These are phyloP conservation scores for Ceratocystis harringtonii DNA, from an alignment of 2,329 filamentous ascomycete species.

Conservation along the genomic window DNA sequence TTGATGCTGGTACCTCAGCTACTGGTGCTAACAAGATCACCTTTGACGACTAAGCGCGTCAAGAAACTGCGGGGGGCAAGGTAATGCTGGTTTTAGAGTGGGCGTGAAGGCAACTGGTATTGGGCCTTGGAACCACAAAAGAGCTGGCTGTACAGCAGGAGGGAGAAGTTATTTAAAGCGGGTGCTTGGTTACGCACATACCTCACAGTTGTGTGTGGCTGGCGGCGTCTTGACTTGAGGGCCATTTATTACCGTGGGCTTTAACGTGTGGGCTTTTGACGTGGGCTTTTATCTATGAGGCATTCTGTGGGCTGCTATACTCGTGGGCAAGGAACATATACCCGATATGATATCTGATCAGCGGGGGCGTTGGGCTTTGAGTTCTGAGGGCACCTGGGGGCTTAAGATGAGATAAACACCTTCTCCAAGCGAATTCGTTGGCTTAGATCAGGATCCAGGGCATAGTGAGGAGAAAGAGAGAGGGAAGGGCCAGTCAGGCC, in stretches of 20 bases:
- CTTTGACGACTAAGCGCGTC: constrained; percentile 33
- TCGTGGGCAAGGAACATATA: constrained; percentile 18
- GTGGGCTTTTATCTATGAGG: constrained; percentile 16
- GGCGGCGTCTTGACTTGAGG: constrained; percentile 8
- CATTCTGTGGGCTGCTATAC: constrained; percentile 18
- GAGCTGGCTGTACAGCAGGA: neutral
- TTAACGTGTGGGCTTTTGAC: constrained; percentile 16
- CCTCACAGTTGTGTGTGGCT: neutral
- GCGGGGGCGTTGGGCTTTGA: constrained; percentile 15
- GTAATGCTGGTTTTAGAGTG: neutral
- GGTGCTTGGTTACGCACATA: neutral
- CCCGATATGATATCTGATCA: neutral
- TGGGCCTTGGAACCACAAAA: neutral
- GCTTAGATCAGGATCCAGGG: neutral
- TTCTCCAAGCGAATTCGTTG: constrained; percentile 17
- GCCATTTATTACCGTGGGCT: constrained; percentile 14
- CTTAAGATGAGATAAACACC: constrained; percentile 17
- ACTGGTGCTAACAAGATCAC: constrained; percentile 61
- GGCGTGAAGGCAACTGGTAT: neutral
- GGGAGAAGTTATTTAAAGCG: neutral
- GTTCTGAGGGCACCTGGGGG: constrained; percentile 18
- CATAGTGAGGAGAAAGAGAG: neutral
- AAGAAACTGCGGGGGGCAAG: neutral
- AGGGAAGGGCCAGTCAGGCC: neutral
- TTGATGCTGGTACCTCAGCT: constrained; percentile 21